Conservation (phyloP, 352 stramenopile species). For the Pilasporangium apinafurcum region DNA sequence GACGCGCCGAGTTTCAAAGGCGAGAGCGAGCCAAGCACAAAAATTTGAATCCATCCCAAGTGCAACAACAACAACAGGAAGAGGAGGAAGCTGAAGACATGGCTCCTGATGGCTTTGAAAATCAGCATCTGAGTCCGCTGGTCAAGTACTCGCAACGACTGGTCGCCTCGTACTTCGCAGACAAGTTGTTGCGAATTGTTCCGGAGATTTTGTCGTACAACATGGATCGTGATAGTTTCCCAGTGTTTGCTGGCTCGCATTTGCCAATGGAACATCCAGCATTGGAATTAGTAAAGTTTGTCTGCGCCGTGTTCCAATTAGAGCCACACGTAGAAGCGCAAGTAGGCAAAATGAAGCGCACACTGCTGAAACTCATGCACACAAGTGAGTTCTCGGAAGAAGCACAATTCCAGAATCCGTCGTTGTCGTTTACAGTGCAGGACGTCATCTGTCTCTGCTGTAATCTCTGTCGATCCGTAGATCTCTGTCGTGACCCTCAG, state of each 20-base stretch:
- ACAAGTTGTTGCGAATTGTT: conserved; percentile 74
- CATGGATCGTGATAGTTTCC: conserved; percentile 65
- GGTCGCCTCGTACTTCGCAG: conserved; percentile 63
- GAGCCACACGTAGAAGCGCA: conserved; percentile 90
- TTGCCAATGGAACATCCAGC: conserved; percentile 79
- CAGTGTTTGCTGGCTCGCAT: conserved; percentile 81
- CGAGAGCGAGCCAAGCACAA: conserved; percentile 14
- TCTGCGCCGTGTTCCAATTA: conserved; percentile 90
- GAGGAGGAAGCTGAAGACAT: conserved; percentile 32
- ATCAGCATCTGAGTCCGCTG: conserved; percentile 42
- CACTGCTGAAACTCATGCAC: conserved; percentile 80
- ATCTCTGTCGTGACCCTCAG: conserved; percentile 93
- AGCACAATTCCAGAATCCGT: conserved; percentile 92
- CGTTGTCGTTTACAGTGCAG: conserved; percentile 91
- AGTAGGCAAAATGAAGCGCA: conserved; percentile 89
- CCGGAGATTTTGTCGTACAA: conserved; percentile 72
- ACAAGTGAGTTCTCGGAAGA: conserved; percentile 73
- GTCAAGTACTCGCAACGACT: conserved; percentile 69
- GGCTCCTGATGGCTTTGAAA: conserved; percentile 15
- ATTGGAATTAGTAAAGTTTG: conserved; percentile 97
- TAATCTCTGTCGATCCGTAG: conserved; percentile 93
- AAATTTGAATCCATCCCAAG: not conserved
- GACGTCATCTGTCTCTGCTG: conserved; percentile 97
- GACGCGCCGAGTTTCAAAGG: conserved; percentile 51
- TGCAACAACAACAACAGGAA: not conserved